phyloP scores from a whole-genome alignment of 106 monocot species.

The Apostasia ramifera region DNA sequence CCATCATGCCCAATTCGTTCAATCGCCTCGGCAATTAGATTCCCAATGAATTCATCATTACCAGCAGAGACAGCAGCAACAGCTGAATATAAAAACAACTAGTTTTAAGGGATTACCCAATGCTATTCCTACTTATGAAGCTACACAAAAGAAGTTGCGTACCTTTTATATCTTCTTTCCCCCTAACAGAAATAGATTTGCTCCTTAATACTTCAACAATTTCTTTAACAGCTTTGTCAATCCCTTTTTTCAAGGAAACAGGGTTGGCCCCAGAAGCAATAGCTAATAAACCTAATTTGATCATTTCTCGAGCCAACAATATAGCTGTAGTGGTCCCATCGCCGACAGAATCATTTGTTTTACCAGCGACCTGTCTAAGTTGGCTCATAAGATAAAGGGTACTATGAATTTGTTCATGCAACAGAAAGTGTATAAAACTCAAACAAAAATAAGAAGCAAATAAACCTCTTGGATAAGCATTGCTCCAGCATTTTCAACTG shows the following conservation, averaged over 20 bases:
- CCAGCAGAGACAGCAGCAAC: conserved; percentile 80
- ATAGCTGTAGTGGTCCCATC: conserved; percentile 95
- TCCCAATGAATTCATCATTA: conserved; percentile 79
- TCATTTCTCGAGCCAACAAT: conserved; percentile 85
- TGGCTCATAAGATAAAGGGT: conserved; percentile 1
- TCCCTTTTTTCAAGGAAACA: conserved; percentile 82
- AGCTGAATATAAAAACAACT: conserved; percentile 34
- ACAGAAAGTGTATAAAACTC: neutral
- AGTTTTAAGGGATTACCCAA: neutral
- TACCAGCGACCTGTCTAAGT: conserved; percentile 67
- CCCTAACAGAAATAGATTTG: conserved; percentile 43
- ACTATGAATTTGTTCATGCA: neutral
- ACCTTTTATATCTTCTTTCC: conserved; percentile 78
- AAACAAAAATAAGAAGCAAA: conserved; percentile 2
- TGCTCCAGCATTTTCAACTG: conserved; percentile 81
- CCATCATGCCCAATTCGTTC: conserved; percentile 84
- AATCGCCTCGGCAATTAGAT: conserved; percentile 68
- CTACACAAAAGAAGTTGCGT: neutral
- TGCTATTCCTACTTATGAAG: neutral
- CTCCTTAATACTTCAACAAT: conserved; percentile 49
- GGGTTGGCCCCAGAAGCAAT: conserved; percentile 85
- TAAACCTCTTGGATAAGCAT: conserved; percentile 78
- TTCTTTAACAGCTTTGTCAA: conserved; percentile 73
- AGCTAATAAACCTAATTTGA: conserved; percentile 67
- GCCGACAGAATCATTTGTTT: conserved; percentile 86